Conservation (phyloP, 371 early-diverging fungal species). For the Polyrhizophydium stewartii region DNA sequence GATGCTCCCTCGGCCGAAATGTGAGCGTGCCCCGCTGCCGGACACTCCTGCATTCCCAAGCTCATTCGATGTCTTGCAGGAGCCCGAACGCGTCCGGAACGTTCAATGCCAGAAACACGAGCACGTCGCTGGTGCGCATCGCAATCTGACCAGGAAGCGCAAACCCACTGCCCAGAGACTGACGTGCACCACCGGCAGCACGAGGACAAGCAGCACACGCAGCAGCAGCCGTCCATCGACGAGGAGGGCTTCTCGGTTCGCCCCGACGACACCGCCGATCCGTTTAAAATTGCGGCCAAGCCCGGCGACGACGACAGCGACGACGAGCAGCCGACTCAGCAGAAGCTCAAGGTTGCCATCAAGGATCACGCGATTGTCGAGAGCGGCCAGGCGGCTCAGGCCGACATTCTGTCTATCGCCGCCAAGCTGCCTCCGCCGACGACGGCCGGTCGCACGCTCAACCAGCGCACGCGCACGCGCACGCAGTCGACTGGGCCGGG, state of each 20-base stretch:
- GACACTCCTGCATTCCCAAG: no score
- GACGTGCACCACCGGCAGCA: neutral
- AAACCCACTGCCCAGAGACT: no score
- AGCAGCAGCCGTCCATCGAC: conserved; percentile 22
- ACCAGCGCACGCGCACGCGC: no score
- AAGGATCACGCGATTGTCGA: conserved; percentile 25
- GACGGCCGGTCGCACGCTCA: no score
- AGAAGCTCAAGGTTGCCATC: conserved; percentile 30
- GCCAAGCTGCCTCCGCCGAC: neutral
- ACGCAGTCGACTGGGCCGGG: no score
- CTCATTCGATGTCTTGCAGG: no score
- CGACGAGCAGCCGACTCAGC: neutral
- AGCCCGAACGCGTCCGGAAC: no score
- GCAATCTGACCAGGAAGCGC: no score
- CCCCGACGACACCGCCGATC: conserved; percentile 4
- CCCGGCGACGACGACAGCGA: conserved; percentile 11
- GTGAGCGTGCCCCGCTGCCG: no score
- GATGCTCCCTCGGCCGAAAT: no score
- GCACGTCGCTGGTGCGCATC: no score
- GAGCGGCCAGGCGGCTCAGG: conserved; percentile 17
- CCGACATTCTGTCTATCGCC: conserved; percentile 4
- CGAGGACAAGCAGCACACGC: neutral
- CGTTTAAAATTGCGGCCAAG: conserved; percentile 10
- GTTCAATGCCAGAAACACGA: no score
- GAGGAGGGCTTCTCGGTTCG: conserved; percentile 33